Base-by-base conservation (phyloP, 331 rosid genomes). In the Acacia pycnantha region DNA sequence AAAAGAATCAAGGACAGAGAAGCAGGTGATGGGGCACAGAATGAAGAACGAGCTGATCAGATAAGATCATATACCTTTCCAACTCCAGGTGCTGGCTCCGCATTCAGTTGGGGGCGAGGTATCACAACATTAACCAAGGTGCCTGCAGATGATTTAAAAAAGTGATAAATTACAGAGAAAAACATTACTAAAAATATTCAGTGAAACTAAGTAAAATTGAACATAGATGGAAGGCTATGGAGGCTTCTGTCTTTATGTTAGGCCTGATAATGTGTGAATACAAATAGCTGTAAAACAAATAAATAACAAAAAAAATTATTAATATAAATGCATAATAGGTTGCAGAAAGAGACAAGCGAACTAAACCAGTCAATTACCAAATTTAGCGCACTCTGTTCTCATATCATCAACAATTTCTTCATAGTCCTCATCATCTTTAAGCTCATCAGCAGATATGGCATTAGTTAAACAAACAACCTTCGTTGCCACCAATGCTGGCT, bases 341-440 rank as follows among this genome's bases (percentile, higher is more conserved):
- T 33, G 54, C 73, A 35, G 56, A 21, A 71, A 31, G 21, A 62
- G n/a, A 74, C 64, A 51, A 69, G 70, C 40, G 50, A 75, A 41
- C 18, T 56, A 33, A 31, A 56, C 19, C 18, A 15, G 14, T 37
- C 59, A 21, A 37, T 51, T 70, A 96, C 99, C 99, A 76, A 94
- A 96, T 87, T 94, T 94, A 74, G 91, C 93, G 78, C 99, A 94
- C 81, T 96, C 99, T 56, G 87, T 90, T 78, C 91, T 90, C 98
- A 96, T 96, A 83, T 96, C 99, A 77, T 93, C 98, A 82, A 96
- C 74, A 77, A 94, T 96, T 72, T 96, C 98, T 82, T 94, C 95
- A 37, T 94, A 96, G 82, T 94, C 99, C 67, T 92, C 93, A 5
- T 96, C 97, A 8, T 96, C 97, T 86, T 88, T 93, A 74, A 96